Base-by-base conservation (phyloP, 352 stramenopile genomes). In the Phytophthora gonapodyides region DNA sequence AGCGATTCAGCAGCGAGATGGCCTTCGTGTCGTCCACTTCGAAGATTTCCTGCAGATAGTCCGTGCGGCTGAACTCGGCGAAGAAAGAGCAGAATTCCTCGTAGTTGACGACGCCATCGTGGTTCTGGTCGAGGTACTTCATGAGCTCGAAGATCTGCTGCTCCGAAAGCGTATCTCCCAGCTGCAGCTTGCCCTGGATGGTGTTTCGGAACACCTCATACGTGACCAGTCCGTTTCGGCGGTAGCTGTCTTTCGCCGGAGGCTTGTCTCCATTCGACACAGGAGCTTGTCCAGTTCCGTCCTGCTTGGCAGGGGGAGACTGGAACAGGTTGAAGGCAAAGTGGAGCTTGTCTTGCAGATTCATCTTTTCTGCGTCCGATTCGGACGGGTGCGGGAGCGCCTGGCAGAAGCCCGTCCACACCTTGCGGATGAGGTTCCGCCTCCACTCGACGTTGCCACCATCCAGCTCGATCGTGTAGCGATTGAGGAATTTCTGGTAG, bases 71-170 rank as follows among this genome's bases (percentile, higher is more conserved):
- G 46, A 89, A 90, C 53, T 93, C 82, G 10, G 76, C 80, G 55
- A 97, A 97, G 41, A 96, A 91, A 4, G 76, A 77, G 40, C 82
- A 83, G 59, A 98, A 98, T 63, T 98, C 92, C 27, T 90, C 71
- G 52, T 96, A 93, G 57, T 95, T 79, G 9, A 98, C 91, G 16
- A 95, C 78, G 2, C 87, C 89, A 49, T 97, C 91, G 48, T 90
- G 78, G 37, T 98, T 95, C 43, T 90, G 79, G 64, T 98, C 92
- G 53, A 97, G 85, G 45, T 93, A 82, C 55, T 96, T 82, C 92
- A 98, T 98, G 19, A 98, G 63, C 61, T 98, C 92, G 21, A 97
- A 96, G 15, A 97, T 94, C 66, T 97, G 88, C 43, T 95, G 84
- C 59, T 95, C 88, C 12, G 87, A 94, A 5, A 98, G 73, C 0